These are phyloP conservation scores for Atkinsonella texensis DNA, from an alignment of 2,329 filamentous ascomycete genomes.

Conservation along the genomic window DNA sequence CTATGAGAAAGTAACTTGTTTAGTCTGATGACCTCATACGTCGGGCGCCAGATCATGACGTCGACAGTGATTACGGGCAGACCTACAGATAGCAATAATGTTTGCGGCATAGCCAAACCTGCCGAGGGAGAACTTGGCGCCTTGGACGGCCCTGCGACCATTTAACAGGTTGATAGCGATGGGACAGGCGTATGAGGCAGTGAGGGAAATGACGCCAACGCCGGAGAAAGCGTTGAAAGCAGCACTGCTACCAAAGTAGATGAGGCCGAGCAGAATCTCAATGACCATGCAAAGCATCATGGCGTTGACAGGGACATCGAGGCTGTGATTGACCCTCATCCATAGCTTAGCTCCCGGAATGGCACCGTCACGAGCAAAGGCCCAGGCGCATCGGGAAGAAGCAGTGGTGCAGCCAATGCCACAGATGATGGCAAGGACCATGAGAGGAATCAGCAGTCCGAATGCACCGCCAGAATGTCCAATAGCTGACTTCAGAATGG, in stretches of 20 bases:
- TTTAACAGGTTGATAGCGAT: conserved; percentile 52
- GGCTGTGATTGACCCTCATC: conserved; percentile 46
- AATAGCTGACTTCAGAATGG: conserved; percentile 50
- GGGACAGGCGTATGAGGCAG: conserved; percentile 54
- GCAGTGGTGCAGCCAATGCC: conserved; percentile 60
- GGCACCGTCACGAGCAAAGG: conserved; percentile 58
- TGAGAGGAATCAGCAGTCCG: conserved; percentile 49
- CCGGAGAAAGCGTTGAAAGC: conserved; percentile 65
- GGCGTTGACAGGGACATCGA: conserved; percentile 56
- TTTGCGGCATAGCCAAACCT: conserved; percentile 50
- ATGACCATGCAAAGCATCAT: conserved; percentile 61
- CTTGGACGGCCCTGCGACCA: conserved; percentile 45
- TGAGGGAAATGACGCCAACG: conserved; percentile 58
- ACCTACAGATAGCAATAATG: conserved; percentile 49
- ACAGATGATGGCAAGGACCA: conserved; percentile 55
- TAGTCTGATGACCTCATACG: background rate
- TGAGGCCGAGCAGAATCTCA: conserved; percentile 49
- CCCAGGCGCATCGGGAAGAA: conserved; percentile 55
- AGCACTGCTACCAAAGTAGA: conserved; percentile 57
- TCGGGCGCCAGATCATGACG: background rate
- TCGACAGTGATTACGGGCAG: background rate
- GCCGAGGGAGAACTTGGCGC: conserved; percentile 49
- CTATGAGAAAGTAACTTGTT: conserved; percentile 21
- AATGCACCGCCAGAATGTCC: conserved; percentile 50
- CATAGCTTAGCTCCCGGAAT: conserved; percentile 51